Evolutionary conservation across 2,329 filamentous ascomycete genomes (phyloP).

Genomic region (Xylaria sp.): DNA sequence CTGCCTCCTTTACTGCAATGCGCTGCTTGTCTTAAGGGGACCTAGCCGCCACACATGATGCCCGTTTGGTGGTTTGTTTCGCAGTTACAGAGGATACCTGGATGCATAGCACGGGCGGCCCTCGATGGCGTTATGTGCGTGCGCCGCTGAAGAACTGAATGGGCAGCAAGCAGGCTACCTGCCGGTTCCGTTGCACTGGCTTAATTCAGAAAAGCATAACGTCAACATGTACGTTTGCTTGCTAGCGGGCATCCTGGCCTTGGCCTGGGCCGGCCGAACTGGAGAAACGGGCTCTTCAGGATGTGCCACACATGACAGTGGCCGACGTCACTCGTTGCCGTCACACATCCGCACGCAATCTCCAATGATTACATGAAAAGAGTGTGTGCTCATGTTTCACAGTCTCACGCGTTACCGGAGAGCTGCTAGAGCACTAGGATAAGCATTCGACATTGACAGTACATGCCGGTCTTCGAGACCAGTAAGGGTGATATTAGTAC

Average conservation of each 20-base stretch:
- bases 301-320: slow-evolving; percentile 29
- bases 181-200: slow-evolving; percentile 22
- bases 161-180: not conserved
- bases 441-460: not conserved
- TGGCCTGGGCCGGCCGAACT: slow-evolving; percentile 9
- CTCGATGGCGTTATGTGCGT: not conserved
- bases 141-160: slow-evolving; percentile 12
- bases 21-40: not conserved
- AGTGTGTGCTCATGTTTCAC: slow-evolving; percentile 28
- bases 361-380: slow-evolving; percentile 16
- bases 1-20: slow-evolving; percentile 20
- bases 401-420: slow-evolving; percentile 17
- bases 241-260: slow-evolving; percentile 12
- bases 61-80: slow-evolving; percentile 28
- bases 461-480: not conserved
- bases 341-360: slow-evolving; percentile 28
- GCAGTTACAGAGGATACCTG: slow-evolving; percentile 11
- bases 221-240: slow-evolving; percentile 13
- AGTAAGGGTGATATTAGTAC: not conserved
- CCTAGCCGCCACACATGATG: slow-evolving; percentile 24
- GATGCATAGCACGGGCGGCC: not conserved
- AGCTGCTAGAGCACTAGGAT: not conserved
- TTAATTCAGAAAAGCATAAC: slow-evolving; percentile 21
- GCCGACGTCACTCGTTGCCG: slow-evolving; percentile 27
- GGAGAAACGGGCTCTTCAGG: not conserved